Evolutionary conservation across 257 asterid species (phyloP).

Genomic region (Primulina tabacum): DNA sequence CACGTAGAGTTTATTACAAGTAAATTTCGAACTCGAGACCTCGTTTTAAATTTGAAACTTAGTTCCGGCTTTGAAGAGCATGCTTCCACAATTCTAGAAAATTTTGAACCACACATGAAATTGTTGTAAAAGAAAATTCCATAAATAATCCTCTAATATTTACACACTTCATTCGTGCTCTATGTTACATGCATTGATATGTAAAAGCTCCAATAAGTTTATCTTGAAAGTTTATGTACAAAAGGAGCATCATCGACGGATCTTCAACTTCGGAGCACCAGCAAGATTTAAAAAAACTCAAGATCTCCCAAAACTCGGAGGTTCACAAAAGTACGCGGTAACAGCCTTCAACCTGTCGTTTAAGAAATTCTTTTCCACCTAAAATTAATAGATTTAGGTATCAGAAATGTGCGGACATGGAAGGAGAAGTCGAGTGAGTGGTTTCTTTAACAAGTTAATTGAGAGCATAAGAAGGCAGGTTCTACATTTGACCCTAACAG

Average conservation of each 20-base stretch:
- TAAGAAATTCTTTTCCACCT: constrained; percentile 85
- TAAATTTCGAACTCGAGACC: too few species aligned
- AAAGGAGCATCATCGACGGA: not conserved
- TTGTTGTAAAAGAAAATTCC: too few species aligned
- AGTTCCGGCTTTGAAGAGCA: not conserved
- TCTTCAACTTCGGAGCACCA: not conserved
- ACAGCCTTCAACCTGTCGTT: constrained; percentile 79
- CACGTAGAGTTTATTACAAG: too few species aligned
- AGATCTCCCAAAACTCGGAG: constrained; percentile 23
- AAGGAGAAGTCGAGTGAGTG: not conserved
- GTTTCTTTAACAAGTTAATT: not conserved
- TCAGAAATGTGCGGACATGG: not conserved
- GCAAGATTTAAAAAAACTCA: not conserved
- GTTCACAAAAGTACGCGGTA: constrained; percentile 71
- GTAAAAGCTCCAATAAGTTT: not conserved
- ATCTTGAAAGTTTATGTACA: not conserved
- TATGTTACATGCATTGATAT: not conserved
- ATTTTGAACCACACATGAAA: not conserved
- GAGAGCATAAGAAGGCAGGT: not conserved
- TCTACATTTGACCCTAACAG: not conserved
- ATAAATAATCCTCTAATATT: not conserved
- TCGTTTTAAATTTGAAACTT: not conserved
- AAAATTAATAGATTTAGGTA: constrained; percentile 20
- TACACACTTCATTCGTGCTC: not conserved
- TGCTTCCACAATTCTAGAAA: not conserved